Evolutionary conservation across 148 eudicot genomes (phyloP).

Genomic region (Chenopodium berlandieri): DNA sequence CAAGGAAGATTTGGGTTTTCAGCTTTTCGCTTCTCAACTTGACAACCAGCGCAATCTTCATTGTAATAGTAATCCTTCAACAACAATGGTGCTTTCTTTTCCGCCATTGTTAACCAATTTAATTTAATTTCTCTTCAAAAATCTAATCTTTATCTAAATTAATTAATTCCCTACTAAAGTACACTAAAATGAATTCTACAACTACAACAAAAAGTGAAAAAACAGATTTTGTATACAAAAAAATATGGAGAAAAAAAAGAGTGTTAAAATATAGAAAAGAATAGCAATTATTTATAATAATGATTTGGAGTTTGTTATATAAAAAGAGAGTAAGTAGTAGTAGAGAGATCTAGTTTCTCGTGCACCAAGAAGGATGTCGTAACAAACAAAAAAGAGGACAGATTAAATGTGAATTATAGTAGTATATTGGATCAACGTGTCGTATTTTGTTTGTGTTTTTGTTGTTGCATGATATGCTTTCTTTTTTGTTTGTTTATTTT

Average conservation of each 20-base stretch:
- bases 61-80: slow-evolving; percentile 12
- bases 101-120: slow-evolving; percentile 15
- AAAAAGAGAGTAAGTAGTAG: too few species aligned
- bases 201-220: too few species aligned
- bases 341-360: not conserved
- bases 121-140: not conserved
- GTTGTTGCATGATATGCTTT: not conserved
- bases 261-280: too few species aligned
- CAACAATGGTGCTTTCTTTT: slow-evolving; percentile 19
- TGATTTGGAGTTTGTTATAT: too few species aligned
- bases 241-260: too few species aligned
- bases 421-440: not conserved
- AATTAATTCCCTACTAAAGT: too few species aligned
- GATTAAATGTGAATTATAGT: too few species aligned
- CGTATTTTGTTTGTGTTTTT: not conserved
- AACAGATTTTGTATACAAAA: too few species aligned
- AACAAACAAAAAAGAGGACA: not conserved
- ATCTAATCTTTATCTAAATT: not conserved
- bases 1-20: slow-evolving; percentile 30
- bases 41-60: slow-evolving; percentile 40
- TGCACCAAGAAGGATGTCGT: not conserved
- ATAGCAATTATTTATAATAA: too few species aligned
- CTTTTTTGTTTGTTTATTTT: not conserved
- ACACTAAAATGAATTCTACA: too few species aligned
- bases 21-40: slow-evolving; percentile 31